A percentile compares a stretch with the other conserved stretches of the same genome.
Conservation (phyloP, 2,329 filamentous ascomycete genomes). For the Ceratocystis huliohia region DNA sequence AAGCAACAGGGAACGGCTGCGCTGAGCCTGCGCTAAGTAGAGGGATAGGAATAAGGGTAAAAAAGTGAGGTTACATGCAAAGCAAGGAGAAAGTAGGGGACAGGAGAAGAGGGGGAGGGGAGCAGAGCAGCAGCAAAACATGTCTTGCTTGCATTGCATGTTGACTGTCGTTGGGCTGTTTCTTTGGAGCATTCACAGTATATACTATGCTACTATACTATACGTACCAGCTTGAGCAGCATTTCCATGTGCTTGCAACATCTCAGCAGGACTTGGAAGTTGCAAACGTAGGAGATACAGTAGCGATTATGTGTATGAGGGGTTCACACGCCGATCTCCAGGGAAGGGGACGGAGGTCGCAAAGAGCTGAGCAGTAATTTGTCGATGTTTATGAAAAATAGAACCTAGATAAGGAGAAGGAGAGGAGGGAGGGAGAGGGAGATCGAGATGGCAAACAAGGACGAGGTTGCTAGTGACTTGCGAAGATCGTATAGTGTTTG, state of each 20-base stretch:
- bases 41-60: not conserved
- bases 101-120: not conserved
- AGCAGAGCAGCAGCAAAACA: not conserved
- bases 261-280: not conserved
- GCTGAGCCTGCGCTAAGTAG: not conserved
- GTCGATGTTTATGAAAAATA: not conserved
- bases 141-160: not conserved
- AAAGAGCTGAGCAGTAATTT: not conserved
- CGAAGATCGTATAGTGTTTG: not conserved
- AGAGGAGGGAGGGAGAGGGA: not conserved
- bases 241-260: constrained; percentile 4
- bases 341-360: not conserved
- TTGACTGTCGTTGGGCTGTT: not conserved
- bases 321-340: not conserved
- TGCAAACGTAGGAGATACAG: not conserved
- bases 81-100: constrained; percentile 6
- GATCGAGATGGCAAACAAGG: not conserved
- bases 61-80: constrained; percentile 7
- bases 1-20: not conserved
- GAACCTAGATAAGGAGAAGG: not conserved
- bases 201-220: too few relatives aligned
- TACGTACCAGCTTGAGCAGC: constrained; percentile 6
- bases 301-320: not conserved
- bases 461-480: not conserved
- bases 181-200: too few relatives aligned